Base-by-base conservation (phyloP, 169 alveolate genomes). In the Babesia ovis region DNA sequence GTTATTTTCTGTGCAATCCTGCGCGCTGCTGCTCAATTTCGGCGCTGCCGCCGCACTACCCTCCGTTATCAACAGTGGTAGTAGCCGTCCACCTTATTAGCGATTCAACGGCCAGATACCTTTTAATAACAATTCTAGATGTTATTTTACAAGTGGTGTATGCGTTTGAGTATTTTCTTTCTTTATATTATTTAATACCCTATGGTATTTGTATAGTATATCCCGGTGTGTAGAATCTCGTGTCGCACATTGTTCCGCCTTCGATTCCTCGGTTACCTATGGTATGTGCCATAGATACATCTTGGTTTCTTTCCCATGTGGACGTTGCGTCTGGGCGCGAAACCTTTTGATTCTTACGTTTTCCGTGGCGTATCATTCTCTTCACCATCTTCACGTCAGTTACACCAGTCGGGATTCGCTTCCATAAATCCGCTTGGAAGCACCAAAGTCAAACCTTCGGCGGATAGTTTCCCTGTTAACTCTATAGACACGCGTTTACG, bases 141-240 rank as follows among this genome's bases (percentile, higher is more conserved):
- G n/a, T n/a, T n/a, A n/a, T n/a, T n/a, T n/a, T n/a, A n/a, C n/a
- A n/a, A n/a, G n/a, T n/a, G n/a, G n/a, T n/a, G n/a, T n/a, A n/a
- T n/a, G n/a, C n/a, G n/a, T n/a, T n/a, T n/a, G n/a, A n/a, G n/a
- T n/a, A n/a, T n/a, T n/a, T n/a, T n/a, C n/a, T n/a, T n/a, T n/a
- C n/a, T n/a, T n/a, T n/a, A n/a, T n/a, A n/a, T n/a, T n/a, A n/a
- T n/a, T n/a, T n/a, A n/a, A n/a, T n/a, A n/a, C n/a, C n/a, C n/a
- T n/a, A n/a, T n/a, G n/a, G n/a, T n/a, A n/a, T n/a, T n/a, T 20
- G 20, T 48, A 8, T 18, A 6, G 34, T 6, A 6, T 8, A 12
- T 32, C 25, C 20, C 11, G 45, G 45, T 57, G 67, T 57, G 67
- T 57, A 37, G 67, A 57, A 57, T 57, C 67, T 23, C 32, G 6